Base-by-base conservation (phyloP, 495 filamentous ascomycete genomes). In the Talaromyces proteolyticus region DNA sequence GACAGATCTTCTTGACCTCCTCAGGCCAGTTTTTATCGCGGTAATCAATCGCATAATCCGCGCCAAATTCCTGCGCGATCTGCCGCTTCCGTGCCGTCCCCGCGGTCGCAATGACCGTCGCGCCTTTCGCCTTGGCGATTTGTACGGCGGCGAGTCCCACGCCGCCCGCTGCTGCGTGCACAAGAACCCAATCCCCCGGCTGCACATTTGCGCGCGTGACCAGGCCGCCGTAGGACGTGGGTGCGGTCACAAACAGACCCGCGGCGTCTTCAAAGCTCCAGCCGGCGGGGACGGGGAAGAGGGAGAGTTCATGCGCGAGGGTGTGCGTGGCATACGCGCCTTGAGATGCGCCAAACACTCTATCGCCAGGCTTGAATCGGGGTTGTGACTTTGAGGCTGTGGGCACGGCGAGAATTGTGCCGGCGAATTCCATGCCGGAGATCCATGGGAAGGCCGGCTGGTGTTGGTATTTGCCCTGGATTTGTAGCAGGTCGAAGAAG, bases 401-500 rank as follows among this genome's bases (percentile, higher is more conserved):
- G 1, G 89, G 89, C 0, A 79, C 70, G 41, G 84, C 75, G 55
- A 86, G 68, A 57, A 96, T 69, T 8, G 81, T 72, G 57, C 92
- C 92, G 29, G 89, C 78, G 70, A 95, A 97, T 63, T 96, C 92
- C 60, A 77, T 73, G 49, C 92, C 92, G 5, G 88, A 77, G 47
- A 94, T 72, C 92, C 92, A 97, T 10, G 92, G 92, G 43, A 96
- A 77, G 20, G 70, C 70, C 0, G 80, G 79, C 56, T 86, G 85
- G 62, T 81, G 70, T 54, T 86, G 81, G 69, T 84, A 85, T 74
- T 71, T 89, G 42, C 90, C 91, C 54, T 83, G 82, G 62, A 94
- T 91, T 58, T 95, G 90, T 47, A 95, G 77, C 49, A 91, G 82
- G 63, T 96, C 92, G 73, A 95, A 96, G 81, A 96, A 97, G 70